Evolutionary conservation across 148 eudicot species (phyloP).

Genomic region (Rhododendron molle): DNA sequence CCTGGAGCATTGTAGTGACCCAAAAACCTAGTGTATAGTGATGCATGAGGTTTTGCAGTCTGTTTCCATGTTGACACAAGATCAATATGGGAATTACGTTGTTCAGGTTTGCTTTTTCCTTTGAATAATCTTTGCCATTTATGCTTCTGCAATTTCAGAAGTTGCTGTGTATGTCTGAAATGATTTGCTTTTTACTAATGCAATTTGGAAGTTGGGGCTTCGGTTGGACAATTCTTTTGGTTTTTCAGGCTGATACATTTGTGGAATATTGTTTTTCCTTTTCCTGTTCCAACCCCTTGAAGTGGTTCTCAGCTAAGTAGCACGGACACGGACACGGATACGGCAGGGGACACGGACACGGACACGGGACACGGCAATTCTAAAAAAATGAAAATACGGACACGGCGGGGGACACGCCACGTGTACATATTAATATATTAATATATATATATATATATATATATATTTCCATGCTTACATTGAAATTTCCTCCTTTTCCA

Average conservation of each 20-base stretch:
- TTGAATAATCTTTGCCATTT: not conserved
- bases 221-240: not conserved
- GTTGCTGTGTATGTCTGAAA: not conserved
- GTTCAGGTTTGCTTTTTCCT: slow-evolving; percentile 55
- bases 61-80: slow-evolving; percentile 71
- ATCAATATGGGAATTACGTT: slow-evolving; percentile 82
- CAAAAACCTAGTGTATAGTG: slow-evolving; percentile 57
- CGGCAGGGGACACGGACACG: no score
- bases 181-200: not conserved
- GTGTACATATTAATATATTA: no score
- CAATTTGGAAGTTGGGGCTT: not conserved
- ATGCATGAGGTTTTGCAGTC: slow-evolving; percentile 82
- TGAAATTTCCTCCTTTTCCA: no score
- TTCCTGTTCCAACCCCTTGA: not conserved
- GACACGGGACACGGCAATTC: no score
- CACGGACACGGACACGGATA: no score
- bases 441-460: no score
- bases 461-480: no score
- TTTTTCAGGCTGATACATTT: not conserved
- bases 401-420: no score
- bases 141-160: not conserved
- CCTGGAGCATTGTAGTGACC: slow-evolving; percentile 81
- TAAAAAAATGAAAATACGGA: no score
- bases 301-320: no score
- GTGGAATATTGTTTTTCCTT: not conserved